Evolutionary conservation across 768 basidiomycete genomes (phyloP).

Genomic region (Boletus huronensis): DNA sequence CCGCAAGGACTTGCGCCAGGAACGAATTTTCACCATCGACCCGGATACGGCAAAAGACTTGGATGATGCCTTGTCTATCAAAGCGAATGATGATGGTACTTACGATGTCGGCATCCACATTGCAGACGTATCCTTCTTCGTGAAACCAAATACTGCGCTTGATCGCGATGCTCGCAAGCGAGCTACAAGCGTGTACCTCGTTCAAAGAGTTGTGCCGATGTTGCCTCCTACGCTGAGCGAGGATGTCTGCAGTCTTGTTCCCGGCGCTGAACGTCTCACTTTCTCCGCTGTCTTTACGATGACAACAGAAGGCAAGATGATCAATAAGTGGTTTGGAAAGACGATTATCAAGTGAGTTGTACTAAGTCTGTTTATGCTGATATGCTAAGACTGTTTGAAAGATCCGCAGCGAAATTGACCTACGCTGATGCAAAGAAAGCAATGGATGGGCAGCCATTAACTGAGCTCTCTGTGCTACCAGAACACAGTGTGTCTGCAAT

Average conservation of each 20-base stretch:
- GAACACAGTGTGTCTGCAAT: conserved; percentile 61
- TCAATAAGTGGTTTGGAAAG: conserved; percentile 92
- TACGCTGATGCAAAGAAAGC: conserved; percentile 80
- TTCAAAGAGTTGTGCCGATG: conserved; percentile 97
- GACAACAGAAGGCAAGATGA: conserved; percentile 72
- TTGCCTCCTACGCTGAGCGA: conserved; percentile 91
- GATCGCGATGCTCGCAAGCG: conserved; percentile 98
- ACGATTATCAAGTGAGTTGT: conserved; percentile 77
- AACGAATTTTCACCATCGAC: conserved; percentile 92
- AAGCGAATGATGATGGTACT: conserved; percentile 85
- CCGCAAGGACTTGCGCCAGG: conserved; percentile 82
- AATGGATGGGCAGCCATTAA: conserved; percentile 68
- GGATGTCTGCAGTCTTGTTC: conserved; percentile 87
- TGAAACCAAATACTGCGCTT: conserved; percentile 92
- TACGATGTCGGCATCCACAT: conserved; percentile 94
- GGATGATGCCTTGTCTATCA: conserved; percentile 92
- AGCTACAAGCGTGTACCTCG: conserved; percentile 94
- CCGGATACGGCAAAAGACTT: conserved; percentile 86
- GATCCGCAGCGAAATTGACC: conserved; percentile 82
- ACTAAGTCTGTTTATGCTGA: background rate
- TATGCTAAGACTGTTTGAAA: conserved; percentile 29
- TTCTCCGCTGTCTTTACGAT: conserved; percentile 90
- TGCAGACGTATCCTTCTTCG: conserved; percentile 94
- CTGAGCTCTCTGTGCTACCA: conserved; percentile 46
- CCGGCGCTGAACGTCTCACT: conserved; percentile 84